Percentiles rank a stretch among this genome's conserved stretches.
phyloP scores from a whole-genome alignment of 768 basidiomycete species.

The Mycena belliarum region DNA sequence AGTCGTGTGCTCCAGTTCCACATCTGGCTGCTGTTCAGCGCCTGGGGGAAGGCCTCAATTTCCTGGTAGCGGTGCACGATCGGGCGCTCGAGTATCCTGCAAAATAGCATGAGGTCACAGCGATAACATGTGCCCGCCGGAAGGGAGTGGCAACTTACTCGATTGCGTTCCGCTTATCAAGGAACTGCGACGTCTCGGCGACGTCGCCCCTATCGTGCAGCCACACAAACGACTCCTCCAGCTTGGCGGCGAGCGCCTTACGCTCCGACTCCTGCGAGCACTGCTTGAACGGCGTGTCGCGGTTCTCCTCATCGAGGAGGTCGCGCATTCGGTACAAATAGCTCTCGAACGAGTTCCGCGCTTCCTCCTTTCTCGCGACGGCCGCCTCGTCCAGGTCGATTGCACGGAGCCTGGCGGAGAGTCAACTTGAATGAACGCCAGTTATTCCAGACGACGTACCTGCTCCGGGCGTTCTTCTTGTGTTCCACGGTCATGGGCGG shows the following conservation, averaged over 20 bases:
- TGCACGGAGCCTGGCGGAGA: constrained; percentile 62
- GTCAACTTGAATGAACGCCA: constrained; percentile 3
- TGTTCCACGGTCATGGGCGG: constrained; percentile 76
- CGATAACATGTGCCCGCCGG: background rate
- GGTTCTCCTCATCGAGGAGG: constrained; percentile 66
- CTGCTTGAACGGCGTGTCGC: constrained; percentile 77
- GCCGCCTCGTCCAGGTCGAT: constrained; percentile 77
- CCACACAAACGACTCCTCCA: constrained; percentile 82
- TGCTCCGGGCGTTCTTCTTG: constrained; percentile 70
- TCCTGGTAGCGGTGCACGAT: constrained; percentile 89
- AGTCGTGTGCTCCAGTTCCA: constrained; percentile 85
- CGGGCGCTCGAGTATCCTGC: constrained; percentile 74
- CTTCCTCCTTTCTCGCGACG: constrained; percentile 83
- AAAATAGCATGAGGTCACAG: constrained; percentile 2
- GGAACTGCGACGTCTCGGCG: constrained; percentile 74
- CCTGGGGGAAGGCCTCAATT: constrained; percentile 80
- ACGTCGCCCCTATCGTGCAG: constrained; percentile 80
- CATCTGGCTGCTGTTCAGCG: constrained; percentile 80
- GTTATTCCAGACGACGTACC: constrained; percentile 47
- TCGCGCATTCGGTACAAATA: constrained; percentile 93
- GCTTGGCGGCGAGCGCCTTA: constrained; percentile 57
- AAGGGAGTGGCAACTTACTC: constrained; percentile 59
- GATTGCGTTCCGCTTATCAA: constrained; percentile 73
- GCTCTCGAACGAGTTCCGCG: constrained; percentile 86
- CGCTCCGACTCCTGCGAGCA: constrained; percentile 80